Conservation (phyloP, 2,329 filamentous ascomycete genomes). For the Ophiostoma sp. region DNA sequence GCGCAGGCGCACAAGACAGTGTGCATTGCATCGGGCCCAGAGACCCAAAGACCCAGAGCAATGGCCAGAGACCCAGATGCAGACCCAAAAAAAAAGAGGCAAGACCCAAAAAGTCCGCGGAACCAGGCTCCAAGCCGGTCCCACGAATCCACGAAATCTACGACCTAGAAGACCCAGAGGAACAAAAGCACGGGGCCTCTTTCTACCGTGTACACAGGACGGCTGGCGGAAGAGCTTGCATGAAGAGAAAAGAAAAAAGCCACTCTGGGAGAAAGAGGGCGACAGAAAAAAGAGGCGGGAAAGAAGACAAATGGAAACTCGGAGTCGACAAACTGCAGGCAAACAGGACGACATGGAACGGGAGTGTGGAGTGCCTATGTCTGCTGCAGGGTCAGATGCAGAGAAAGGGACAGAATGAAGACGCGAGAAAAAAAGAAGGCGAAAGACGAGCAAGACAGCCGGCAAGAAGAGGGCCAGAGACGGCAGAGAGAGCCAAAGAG, state of each 20-base stretch:
- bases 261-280: neutral
- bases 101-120: neutral
- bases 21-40: neutral
- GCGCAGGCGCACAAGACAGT: neutral
- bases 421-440: neutral
- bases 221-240: conserved; percentile 11
- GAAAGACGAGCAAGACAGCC: neutral
- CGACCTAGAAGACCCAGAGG: conserved; percentile 1
- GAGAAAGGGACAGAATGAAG: neutral
- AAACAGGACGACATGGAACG: neutral
- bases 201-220: no score
- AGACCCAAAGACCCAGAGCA: neutral
- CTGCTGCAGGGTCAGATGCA: neutral
- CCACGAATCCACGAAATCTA: neutral
- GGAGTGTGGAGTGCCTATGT: neutral
- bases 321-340: neutral
- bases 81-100: neutral
- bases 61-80: neutral
- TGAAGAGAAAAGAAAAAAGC: neutral
- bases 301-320: neutral
- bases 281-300: neutral
- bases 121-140: neutral
- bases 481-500: neutral
- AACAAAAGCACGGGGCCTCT: neutral
- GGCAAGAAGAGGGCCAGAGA: no score